Evolutionary conservation across 768 basidiomycete genomes (phyloP), one percentile per base, ranked within the genome.

Genomic region (Cubamyces sp.): DNA sequence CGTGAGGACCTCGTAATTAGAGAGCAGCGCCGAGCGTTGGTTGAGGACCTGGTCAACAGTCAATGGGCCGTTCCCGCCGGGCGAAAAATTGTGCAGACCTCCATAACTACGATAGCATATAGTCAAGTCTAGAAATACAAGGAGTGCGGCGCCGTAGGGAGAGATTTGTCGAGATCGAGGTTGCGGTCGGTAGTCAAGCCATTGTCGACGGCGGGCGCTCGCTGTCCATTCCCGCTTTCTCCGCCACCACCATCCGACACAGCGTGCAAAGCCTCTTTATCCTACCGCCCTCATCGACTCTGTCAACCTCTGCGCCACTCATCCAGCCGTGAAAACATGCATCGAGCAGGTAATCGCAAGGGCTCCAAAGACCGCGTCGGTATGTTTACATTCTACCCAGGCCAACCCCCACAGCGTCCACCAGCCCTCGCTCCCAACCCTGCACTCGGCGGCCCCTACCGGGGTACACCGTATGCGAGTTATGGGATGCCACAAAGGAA

Each of bases 1-100:
- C 18, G 81, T 70, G 48, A 96, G 78, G 62, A 97, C 94, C 74
- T 98, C 96, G 68, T 81, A 85, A 75, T 97, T 96, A 34, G 93
- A 90, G 16, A 98, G 83, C 55, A 96, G 84, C n/a, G 92, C 86
- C 16, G 90, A 79, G 54, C 90, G 84, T 12, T 86, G 70, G 63
- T 89, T 86, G 60, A 92, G 69, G 25, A 92, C 84, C 90, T 92
- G 52, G 0, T 15, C 18, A 11, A 39, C 46, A 28, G 52, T 62
- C 41, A 54, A 50, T 42, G 28, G 39, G 41, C 23, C 40, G 49
- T 42, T 37, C 46, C 18, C 23, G 18, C 6, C 19, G 21, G 21
- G 28, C 43, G 47, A n/a, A 54, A 34, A 48, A 51, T 37, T 28
- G 34, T 39, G 60, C 64, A n/a, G 43, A 71, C 72, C 72, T 73